Evolutionary conservation across 2,329 filamentous ascomycete species (phyloP).

Genomic region (Trichoderma breve): DNA sequence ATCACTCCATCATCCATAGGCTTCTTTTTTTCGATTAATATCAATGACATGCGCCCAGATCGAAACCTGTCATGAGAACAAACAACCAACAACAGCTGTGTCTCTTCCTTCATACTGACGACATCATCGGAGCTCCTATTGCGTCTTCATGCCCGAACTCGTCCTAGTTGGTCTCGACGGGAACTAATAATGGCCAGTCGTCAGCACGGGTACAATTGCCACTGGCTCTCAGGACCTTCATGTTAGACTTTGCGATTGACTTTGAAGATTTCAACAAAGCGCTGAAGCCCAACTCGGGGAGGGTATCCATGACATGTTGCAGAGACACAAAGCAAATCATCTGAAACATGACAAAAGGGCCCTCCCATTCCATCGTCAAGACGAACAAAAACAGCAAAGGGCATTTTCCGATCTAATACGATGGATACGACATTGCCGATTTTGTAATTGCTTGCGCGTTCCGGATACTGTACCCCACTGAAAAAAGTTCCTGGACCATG

Average conservation of each 20-base stretch:
- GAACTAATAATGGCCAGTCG: background rate
- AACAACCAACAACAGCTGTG: background rate
- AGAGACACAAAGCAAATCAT: background rate
- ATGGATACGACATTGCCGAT: background rate
- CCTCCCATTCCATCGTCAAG: background rate
- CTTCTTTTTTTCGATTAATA: background rate
- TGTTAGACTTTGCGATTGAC: background rate
- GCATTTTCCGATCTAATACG: background rate
- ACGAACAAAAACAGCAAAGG: background rate
- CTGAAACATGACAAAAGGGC: background rate
- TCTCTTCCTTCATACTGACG: background rate
- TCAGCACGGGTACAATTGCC: background rate
- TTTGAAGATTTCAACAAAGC: background rate
- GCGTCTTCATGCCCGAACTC: background rate
- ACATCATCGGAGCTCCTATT: background rate
- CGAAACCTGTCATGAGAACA: background rate
- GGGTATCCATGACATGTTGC: background rate
- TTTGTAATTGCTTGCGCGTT: slow-evolving; percentile 6
- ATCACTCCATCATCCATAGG: too few species aligned
- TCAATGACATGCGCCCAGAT: background rate
- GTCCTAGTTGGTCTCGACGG: background rate
- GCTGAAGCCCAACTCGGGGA: background rate
- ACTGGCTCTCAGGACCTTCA: background rate
- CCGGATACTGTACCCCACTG: slow-evolving; percentile 17
- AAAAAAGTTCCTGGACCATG: background rate